Base-by-base conservation (phyloP, 2,329 filamentous ascomycete species). In the Zalaria sp. region DNA sequence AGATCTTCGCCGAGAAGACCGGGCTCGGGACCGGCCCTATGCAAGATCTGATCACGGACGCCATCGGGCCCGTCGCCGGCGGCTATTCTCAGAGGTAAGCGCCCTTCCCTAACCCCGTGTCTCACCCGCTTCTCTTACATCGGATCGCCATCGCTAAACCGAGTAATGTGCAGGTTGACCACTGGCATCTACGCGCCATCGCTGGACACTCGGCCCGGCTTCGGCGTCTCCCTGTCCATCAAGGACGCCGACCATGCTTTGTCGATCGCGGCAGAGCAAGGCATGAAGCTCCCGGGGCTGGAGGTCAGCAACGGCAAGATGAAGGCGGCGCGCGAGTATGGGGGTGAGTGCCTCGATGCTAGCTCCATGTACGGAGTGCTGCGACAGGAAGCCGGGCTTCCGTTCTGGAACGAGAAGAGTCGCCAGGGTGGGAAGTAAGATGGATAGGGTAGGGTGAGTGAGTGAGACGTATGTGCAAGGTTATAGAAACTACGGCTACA, bases 1-100 rank as follows among this genome's bases (percentile, higher is more conserved):
- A 67, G 45, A 64, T 68, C 28, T 66, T 68, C 42, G 65, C 64
- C 10, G 64, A 67, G 45, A 60, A 63, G 49, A 65, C 61, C 3
- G 64, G 63, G 3, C 54, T 68, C n/a, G 64, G 63, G 6, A 59
- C 59, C 1, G 54, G 51, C 3, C 54, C 57, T 3, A 60, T 66
- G 54, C 63, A 66, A 45, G 59, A 62, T 27, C 53, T 67, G 44
- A 64, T 68, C 39, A 56, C 53, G 0, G 60, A 64, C 37, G 62
- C 60, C n/a, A 66, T 66, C 46, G 64, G 63, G 4, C 56, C 61
- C 27, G 59, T 66, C 18, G 54, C 61, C 3, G 61, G 62, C 4
- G 59, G 61, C 4, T 65, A 66, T 46, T 66, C 63, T 2, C 63
- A 62, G 48, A 52, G 59, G 60, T 62, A 35, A 25, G 39, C 35